These are phyloP conservation scores for Xylaria curta DNA, from an alignment of 495 filamentous ascomycete species.

Conservation along the genomic window DNA sequence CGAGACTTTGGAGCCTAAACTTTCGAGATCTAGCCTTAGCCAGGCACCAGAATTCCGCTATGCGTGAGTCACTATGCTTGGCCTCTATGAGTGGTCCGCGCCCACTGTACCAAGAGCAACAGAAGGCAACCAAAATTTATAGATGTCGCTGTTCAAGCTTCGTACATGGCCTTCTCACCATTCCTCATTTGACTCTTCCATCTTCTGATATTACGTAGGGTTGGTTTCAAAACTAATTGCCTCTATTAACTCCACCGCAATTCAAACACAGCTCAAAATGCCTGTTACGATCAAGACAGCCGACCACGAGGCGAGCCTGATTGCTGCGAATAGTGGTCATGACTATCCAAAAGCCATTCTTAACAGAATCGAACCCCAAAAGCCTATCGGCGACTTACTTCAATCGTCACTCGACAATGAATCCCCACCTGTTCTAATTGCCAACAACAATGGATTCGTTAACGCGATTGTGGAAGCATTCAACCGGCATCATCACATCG, in stretches of 20 bases:
- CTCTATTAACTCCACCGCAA: not conserved
- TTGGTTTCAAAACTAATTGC: not conserved
- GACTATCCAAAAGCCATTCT: not conserved
- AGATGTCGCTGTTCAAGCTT: not conserved
- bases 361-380: not conserved
- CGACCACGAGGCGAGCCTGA: not conserved
- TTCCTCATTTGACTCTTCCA: not conserved
- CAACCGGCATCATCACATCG: constrained; percentile 40
- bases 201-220: not conserved
- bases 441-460: not conserved
- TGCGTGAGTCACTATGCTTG: not conserved
- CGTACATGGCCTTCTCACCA: not conserved
- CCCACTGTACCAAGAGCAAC: not conserved
- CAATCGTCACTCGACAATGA: constrained; percentile 2
- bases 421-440: not conserved
- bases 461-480: not conserved
- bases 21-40: not conserved
- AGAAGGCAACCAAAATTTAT: not conserved
- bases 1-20: not conserved
- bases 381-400: not conserved
- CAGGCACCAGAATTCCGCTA: not conserved
- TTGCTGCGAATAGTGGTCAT: not conserved
- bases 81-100: not conserved
- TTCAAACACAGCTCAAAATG: not conserved
- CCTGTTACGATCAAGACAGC: constrained; percentile 1